Percentiles rank a stretch among this genome's conserved stretches.
phyloP scores from a whole-genome alignment of 2,329 filamentous ascomycete species.

The Ophiostoma fasciatum region DNA sequence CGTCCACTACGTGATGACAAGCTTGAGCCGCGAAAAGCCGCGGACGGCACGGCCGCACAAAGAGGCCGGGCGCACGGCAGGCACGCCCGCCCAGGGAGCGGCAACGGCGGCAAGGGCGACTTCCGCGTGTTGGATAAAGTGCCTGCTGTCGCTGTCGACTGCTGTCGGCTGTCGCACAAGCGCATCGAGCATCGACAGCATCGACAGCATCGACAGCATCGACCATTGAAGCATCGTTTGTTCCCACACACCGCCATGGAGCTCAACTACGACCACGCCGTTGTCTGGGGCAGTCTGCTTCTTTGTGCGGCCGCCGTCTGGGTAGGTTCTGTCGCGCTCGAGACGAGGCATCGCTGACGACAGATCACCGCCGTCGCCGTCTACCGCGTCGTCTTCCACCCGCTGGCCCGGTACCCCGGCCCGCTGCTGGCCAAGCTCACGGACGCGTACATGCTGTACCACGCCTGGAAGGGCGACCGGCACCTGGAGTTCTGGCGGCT shows the following conservation, averaged over 20 bases:
- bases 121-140: no score
- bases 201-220: no score
- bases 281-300: constrained; percentile 25
- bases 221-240: no score
- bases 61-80: no score
- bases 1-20: neutral
- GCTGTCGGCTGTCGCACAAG: no score
- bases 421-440: constrained; percentile 48
- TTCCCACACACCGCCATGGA: constrained; percentile 9
- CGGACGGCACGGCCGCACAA: no score
- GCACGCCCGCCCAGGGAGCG: no score
- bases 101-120: no score
- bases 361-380: constrained; percentile 22
- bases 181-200: no score
- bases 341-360: no score
- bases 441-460: constrained; percentile 53
- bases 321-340: constrained; percentile 18
- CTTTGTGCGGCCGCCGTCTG: constrained; percentile 23
- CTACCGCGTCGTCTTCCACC: constrained; percentile 49
- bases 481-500: constrained; percentile 58
- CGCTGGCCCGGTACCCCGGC: constrained; percentile 49
- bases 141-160: no score
- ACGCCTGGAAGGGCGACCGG: constrained; percentile 59
- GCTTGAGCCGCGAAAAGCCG: neutral
- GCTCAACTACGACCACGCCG: constrained; percentile 20